Evolutionary conservation across 2,329 filamentous ascomycete genomes (phyloP), one percentile per base, ranked within the genome.

Genomic region (Neopestalotiopsis sp.): DNA sequence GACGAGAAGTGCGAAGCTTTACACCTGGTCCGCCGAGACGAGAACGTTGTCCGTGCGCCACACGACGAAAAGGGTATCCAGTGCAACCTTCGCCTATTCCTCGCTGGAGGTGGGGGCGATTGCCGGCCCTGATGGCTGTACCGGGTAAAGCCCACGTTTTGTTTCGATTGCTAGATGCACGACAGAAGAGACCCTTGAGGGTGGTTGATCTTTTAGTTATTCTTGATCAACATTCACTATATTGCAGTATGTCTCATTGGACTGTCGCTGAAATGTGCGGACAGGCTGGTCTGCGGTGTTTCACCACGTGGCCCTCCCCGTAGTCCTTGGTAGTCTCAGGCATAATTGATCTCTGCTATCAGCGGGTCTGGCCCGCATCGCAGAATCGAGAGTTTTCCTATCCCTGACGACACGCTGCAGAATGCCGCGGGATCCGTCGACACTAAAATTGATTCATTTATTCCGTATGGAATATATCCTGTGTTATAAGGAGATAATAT

Each of bases 31-130:
- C 53, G 63, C 32, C 63, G 49, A 58, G 53, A 56, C 12, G 24
- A 45, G 63, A 14, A 57, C 20, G 63, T 66, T 66, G 42, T 66
- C 63, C 63, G 63, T 66, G 63, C 63, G 63, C 42, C n/a, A 7
- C 45, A 17, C 9, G 42, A 32, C 30, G 63, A 14, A 34, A 66
- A 66, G 42, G 32, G 49, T 13, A 10, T 32, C 28, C n/a, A 32
- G 32, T 66, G 63, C 30, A 66, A 66, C 63, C 42, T 17, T 56
- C 14, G 14, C 49, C 20, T 66, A 42, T 49, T 7, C 34, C 34
- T 38, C 34, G 34, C 34, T 38, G 34, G 6, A 38, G 34, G 34
- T 38, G 34, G 63, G 63, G 49, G 24, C 63, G 45, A 53, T 4
- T 24, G 13, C 24, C 45, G 49, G 49, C 42, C 30, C 45, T 66